phyloP scores from a whole-genome alignment of 164 flowering plant species.

The Litsea cubeba region DNA sequence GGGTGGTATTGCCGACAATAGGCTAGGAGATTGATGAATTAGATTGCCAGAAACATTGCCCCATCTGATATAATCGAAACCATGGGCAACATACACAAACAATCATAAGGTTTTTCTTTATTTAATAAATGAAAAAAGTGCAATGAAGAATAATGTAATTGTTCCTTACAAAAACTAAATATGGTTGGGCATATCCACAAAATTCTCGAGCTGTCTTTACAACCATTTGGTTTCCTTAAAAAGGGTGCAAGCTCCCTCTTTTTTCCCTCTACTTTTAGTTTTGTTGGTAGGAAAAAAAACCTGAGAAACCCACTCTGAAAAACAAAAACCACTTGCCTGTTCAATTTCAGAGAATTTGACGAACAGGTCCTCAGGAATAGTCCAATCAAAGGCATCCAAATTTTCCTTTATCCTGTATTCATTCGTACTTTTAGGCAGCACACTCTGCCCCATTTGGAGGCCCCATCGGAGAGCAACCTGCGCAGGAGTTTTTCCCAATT shows the following conservation, averaged over 20 bases:
- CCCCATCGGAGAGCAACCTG: constrained; percentile 87
- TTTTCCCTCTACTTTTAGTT: not conserved
- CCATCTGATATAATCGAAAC: too few species aligned
- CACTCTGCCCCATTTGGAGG: constrained; percentile 77
- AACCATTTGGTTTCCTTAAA: not conserved
- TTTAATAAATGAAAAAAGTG: too few species aligned
- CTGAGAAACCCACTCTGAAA: too few species aligned
- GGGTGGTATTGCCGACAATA: too few species aligned
- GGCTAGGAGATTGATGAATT: too few species aligned
- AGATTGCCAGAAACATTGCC: too few species aligned
- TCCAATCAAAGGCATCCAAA: constrained; percentile 66
- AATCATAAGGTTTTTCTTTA: not conserved
- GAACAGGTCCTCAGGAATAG: constrained; percentile 65
- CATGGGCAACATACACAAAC: too few species aligned
- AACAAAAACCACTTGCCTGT: constrained; percentile 43
- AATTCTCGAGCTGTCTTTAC: not conserved
- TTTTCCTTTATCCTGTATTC: constrained; percentile 69
- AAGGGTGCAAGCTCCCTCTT: not conserved
- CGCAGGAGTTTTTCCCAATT: constrained; percentile 68
- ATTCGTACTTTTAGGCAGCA: constrained; percentile 71
- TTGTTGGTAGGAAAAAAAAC: not conserved
- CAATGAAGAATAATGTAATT: not conserved
- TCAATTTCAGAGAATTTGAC: constrained; percentile 59
- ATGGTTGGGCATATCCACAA: not conserved
- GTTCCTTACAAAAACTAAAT: not conserved